Conservation (phyloP, 352 stramenopile genomes). For the Pythium scleroteichum region DNA sequence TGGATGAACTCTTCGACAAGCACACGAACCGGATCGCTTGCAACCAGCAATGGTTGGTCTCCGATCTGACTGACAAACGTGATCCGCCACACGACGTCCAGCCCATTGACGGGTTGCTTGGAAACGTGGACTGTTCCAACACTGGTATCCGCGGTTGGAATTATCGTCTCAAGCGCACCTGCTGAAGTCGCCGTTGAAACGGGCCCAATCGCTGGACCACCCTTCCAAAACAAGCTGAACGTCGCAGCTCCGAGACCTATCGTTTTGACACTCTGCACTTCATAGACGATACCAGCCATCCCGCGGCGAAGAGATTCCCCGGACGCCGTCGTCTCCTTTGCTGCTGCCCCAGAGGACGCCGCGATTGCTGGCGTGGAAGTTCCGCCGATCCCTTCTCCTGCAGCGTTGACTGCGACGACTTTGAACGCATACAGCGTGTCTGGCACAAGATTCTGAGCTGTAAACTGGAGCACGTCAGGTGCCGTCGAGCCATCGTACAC, state of each 20-base stretch:
- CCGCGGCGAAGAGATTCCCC: constrained; percentile 85
- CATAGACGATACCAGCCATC: constrained; percentile 94
- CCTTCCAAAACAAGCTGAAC: constrained; percentile 58
- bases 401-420: constrained; percentile 91
- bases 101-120: constrained; percentile 43
- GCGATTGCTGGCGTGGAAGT: constrained; percentile 88
- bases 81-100: constrained; percentile 73
- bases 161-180: constrained; percentile 40
- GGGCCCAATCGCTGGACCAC: constrained; percentile 32
- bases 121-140: constrained; percentile 69
- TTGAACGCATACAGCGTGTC: constrained; percentile 93
- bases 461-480: constrained; percentile 80
- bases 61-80: constrained; percentile 87
- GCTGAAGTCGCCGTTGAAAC: constrained; percentile 50
- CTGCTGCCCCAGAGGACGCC: constrained; percentile 87
- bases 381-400: constrained; percentile 88
- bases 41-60: constrained; percentile 71
- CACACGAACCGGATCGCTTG: constrained; percentile 43
- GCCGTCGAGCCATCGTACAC: constrained; percentile 91
- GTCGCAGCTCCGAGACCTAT: constrained; percentile 31
- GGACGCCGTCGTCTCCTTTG: constrained; percentile 86
- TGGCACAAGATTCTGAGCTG: constrained; percentile 76
- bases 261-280: constrained; percentile 92
- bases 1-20: constrained; percentile 91
- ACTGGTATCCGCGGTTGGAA: constrained; percentile 32